Evolutionary conservation across 164 flowering plant genomes (phyloP).

Genomic region (Brasenia schreberi): DNA sequence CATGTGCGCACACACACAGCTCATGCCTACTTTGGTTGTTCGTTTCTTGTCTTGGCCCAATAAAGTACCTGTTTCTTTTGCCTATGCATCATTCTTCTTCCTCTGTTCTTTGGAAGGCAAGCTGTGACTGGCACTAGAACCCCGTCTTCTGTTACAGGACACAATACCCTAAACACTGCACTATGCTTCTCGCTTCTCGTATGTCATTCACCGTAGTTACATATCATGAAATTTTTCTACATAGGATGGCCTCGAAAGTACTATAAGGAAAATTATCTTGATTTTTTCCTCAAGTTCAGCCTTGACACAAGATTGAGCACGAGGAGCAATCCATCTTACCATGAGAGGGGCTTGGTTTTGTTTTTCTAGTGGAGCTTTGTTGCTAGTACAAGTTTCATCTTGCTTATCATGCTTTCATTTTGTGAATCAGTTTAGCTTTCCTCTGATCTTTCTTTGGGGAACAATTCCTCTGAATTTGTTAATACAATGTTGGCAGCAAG

Average conservation of each 20-base stretch:
- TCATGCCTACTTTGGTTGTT: background rate
- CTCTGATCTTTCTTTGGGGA: too few relatives aligned
- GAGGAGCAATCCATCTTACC: too few relatives aligned
- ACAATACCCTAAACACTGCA: background rate
- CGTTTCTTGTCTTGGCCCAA: background rate
- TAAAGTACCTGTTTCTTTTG: background rate
- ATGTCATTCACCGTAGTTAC: background rate
- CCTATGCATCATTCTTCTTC: background rate
- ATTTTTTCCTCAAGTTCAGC: too few relatives aligned
- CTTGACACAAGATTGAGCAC: too few relatives aligned
- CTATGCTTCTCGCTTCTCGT: background rate
- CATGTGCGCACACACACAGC: too few relatives aligned
- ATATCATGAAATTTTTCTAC: background rate
- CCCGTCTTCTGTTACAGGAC: background rate
- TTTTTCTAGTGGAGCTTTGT: background rate
- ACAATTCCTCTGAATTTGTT: background rate
- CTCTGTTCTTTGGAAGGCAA: too few relatives aligned
- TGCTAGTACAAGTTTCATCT: too few relatives aligned
- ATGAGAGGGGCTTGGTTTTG: background rate
- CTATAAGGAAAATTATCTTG: too few relatives aligned
- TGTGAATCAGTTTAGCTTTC: too few relatives aligned
- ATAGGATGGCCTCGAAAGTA: too few relatives aligned
- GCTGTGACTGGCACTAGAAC: too few relatives aligned
- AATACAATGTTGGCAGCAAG: slow-evolving; percentile 36
- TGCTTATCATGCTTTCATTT: too few relatives aligned